Percentiles rank a stretch among this genome's conserved stretches.
phyloP scores from a whole-genome alignment of 441 rosid species.

The Arabidopsis lyrata region DNA sequence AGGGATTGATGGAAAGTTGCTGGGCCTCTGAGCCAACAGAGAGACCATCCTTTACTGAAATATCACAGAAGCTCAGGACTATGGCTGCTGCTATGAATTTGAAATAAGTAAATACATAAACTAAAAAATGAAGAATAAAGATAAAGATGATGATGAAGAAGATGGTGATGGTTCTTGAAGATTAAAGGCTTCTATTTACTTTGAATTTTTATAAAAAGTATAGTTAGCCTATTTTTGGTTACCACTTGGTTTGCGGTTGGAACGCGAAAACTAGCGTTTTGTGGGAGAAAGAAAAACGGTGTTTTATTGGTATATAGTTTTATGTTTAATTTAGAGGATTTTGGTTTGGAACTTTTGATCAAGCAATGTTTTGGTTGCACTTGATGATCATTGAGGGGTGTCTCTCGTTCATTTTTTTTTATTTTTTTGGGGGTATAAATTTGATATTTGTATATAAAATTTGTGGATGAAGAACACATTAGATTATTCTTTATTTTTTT shows the following conservation, averaged over 20 bases:
- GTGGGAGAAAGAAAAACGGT: slow-evolving; percentile 18
- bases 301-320: slow-evolving; percentile 39
- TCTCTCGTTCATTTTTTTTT: slow-evolving; percentile 19
- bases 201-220: slow-evolving; percentile 44
- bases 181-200: slow-evolving; percentile 44
- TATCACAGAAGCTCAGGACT: slow-evolving; percentile 83
- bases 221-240: slow-evolving; percentile 41
- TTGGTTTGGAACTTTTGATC: slow-evolving; percentile 36
- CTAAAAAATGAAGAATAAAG: slow-evolving; percentile 17
- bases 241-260: slow-evolving; percentile 37
- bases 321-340: slow-evolving; percentile 32
- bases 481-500: no score
- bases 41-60: slow-evolving; percentile 85
- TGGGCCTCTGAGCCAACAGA: slow-evolving; percentile 89
- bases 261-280: slow-evolving; percentile 38
- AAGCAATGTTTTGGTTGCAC: slow-evolving; percentile 42
- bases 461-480: no score
- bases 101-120: slow-evolving; percentile 48
- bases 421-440: neutral
- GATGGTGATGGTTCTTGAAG: slow-evolving; percentile 26
- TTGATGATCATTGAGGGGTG: slow-evolving; percentile 32
- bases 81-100: slow-evolving; percentile 95
- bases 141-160: slow-evolving; percentile 27
- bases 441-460: neutral
- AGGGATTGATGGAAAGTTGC: slow-evolving; percentile 85